phyloP scores from a whole-genome alignment of 139 green algal species.

The Chlorella sp. region DNA sequence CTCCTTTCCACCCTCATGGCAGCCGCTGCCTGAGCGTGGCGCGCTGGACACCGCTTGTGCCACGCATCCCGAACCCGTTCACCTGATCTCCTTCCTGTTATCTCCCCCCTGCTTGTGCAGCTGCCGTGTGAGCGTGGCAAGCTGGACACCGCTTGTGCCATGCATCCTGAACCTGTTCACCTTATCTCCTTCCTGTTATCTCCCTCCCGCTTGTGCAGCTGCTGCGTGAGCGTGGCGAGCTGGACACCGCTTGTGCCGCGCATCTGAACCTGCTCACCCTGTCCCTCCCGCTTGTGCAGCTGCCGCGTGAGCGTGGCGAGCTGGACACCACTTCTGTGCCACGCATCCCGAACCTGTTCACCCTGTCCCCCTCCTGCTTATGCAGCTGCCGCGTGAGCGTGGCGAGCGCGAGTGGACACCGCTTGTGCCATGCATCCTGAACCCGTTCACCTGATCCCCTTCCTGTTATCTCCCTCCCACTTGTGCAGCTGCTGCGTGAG shows the following conservation, averaged over 20 bases:
- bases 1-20: constrained; percentile 13
- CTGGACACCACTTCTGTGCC: constrained; percentile 83
- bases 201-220: constrained; percentile 71
- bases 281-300: constrained; percentile 61
- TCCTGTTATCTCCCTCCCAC: background rate
- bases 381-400: background rate
- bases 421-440: background rate
- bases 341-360: too few relatives aligned
- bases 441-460: background rate
- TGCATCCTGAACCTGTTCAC: background rate
- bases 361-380: background rate
- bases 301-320: constrained; percentile 89
- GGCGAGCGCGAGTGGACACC: background rate
- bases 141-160: background rate
- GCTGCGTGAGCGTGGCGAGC: constrained; percentile 85
- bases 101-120: background rate
- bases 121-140: background rate
- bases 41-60: constrained; percentile 84
- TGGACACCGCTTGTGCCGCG: constrained; percentile 59
- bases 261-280: background rate
- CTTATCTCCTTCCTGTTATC: background rate
- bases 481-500: constrained; percentile 88
- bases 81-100: background rate
- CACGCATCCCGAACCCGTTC: too few relatives aligned
- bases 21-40: constrained; percentile 90